Conservation (phyloP, 1,284 basidiomycete species). For the Cystobasidium pallidum region DNA sequence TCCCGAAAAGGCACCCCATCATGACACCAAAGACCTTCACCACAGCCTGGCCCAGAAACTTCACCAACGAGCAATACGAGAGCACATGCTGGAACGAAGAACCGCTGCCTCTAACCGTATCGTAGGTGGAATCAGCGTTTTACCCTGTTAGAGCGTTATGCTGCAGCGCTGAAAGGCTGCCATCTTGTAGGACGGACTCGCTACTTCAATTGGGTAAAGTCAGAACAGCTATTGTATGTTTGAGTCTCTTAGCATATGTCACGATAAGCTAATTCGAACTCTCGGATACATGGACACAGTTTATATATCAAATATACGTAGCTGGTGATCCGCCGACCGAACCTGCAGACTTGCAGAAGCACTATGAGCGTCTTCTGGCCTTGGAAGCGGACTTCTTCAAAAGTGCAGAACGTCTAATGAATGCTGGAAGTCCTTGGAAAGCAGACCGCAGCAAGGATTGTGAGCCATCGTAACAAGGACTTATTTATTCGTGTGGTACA, state of each 20-base stretch:
- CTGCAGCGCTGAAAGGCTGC: too few relatives aligned
- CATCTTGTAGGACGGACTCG: conserved; percentile 6
- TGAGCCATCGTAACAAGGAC: too few relatives aligned
- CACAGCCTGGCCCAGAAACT: conserved; percentile 23
- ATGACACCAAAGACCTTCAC: conserved; percentile 6
- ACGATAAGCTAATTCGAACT: neutral
- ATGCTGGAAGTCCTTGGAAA: conserved; percentile 3
- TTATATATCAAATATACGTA: neutral
- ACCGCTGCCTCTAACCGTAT: neutral
- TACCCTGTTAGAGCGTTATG: too few relatives aligned
- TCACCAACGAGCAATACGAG: conserved; percentile 19
- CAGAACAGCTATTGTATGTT: conserved; percentile 9
- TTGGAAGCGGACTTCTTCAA: neutral
- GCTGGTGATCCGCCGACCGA: conserved; percentile 9
- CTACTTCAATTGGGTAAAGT: conserved; percentile 10
- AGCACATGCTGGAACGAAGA: conserved; percentile 6
- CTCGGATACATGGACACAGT: neutral
- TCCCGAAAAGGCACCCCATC: conserved; percentile 13
- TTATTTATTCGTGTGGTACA: too few relatives aligned
- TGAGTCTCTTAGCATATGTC: neutral
- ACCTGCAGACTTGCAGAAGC: conserved; percentile 11
- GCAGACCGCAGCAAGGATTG: neutral
- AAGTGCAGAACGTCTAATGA: neutral
- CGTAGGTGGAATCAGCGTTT: conserved; percentile 13
- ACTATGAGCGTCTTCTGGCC: neutral